Conservation (phyloP, 176 grass and related monocot genomes). For the Aegilops speltoides region DNA sequence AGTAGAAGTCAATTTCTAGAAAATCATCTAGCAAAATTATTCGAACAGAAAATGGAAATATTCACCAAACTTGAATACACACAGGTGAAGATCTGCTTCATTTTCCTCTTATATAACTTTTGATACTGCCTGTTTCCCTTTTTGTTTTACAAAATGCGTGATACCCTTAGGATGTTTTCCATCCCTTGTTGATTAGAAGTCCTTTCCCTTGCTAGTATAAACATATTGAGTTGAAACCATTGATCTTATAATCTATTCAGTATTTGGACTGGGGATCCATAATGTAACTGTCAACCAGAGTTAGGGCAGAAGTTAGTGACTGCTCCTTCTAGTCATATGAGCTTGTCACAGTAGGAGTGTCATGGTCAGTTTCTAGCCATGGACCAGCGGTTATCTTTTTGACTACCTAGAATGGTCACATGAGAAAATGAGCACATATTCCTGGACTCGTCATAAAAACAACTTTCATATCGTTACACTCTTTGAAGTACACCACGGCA, state of each 20-base stretch:
- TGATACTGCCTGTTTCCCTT: constrained; percentile 14
- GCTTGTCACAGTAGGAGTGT: not conserved
- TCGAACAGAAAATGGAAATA: constrained; percentile 99
- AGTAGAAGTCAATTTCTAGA: constrained; percentile 96
- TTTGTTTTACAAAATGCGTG: constrained; percentile 8
- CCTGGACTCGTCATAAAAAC: not conserved
- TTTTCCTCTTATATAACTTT: constrained; percentile 8
- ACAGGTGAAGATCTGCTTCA: constrained; percentile 52
- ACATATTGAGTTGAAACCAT: constrained; percentile 18
- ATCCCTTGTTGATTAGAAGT: constrained; percentile 15
- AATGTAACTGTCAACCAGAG: not conserved
- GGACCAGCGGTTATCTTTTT: not conserved
- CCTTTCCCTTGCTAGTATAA: constrained; percentile 6
- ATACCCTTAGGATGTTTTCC: constrained; percentile 13
- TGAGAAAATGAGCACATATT: not conserved
- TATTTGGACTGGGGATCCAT: constrained; percentile 2
- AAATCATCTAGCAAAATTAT: constrained; percentile 96
- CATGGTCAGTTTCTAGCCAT: not conserved
- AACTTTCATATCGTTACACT: not conserved
- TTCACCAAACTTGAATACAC: constrained; percentile 99
- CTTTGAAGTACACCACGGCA: not conserved
- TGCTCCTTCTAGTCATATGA: not conserved
- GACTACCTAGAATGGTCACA: not conserved
- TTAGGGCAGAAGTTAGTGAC: constrained; percentile 11
- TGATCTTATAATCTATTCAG: constrained; percentile 10